Evolutionary conservation across 139 green algal species (phyloP).

Genomic region (Chlamydomonas schloesseri): DNA sequence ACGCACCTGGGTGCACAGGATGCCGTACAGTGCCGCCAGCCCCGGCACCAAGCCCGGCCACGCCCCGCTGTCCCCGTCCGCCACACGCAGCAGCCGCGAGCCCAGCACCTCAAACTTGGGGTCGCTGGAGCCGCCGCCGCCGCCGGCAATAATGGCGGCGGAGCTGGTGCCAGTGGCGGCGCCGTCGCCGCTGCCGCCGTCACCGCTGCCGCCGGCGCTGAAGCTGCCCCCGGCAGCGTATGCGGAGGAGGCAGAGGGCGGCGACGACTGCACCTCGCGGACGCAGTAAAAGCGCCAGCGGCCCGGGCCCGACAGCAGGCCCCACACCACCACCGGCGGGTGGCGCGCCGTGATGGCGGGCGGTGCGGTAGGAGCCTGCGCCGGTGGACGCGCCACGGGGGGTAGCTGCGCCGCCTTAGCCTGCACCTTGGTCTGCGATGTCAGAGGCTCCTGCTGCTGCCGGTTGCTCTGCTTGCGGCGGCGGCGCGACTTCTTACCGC

Average conservation of each 20-base stretch:
- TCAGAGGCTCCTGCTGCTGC: no score
- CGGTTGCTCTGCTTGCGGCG: no score
- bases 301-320: background rate
- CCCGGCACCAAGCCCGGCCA: slow-evolving; percentile 14
- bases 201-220: background rate
- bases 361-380: no score
- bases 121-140: no score
- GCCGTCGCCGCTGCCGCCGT: background rate
- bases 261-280: background rate
- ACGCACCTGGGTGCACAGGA: background rate
- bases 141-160: no score
- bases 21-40: slow-evolving; percentile 2
- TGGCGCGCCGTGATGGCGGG: no score
- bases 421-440: no score
- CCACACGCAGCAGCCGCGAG: background rate
- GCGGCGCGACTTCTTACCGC: no score
- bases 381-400: no score
- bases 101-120: background rate
- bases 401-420: background rate
- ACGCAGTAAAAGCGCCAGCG: slow-evolving; percentile 23
- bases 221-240: no score
- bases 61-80: background rate
- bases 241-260: background rate
- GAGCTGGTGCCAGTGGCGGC: background rate
- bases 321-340: background rate